These are phyloP conservation scores for Acrodontium crateriforme DNA, from an alignment of 2,329 filamentous ascomycete genomes.

Conservation along the genomic window DNA sequence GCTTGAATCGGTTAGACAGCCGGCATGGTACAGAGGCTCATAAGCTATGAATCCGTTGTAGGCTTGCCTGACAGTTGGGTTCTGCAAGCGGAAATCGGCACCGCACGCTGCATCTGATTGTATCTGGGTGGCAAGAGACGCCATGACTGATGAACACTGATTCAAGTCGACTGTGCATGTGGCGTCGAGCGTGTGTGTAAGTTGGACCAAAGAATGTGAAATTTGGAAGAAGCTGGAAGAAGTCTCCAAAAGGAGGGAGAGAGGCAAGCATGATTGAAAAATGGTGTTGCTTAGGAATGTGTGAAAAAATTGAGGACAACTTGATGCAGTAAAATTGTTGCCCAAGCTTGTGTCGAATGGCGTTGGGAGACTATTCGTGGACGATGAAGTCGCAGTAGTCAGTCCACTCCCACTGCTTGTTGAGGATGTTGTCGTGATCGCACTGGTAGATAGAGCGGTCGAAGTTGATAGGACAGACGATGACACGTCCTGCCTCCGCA, in stretches of 20 bases:
- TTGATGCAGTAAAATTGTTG: slow-evolving; percentile 37
- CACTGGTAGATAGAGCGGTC: slow-evolving; percentile 3
- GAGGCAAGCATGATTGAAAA: slow-evolving; percentile 63
- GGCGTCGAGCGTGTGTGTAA: slow-evolving; percentile 65
- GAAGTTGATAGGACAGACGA: slow-evolving; percentile 6
- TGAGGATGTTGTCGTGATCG: slow-evolving; percentile 8
- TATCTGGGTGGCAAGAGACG: slow-evolving; percentile 50
- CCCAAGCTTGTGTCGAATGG: slow-evolving; percentile 36
- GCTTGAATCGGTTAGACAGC: slow-evolving; percentile 53
- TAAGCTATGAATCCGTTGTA: slow-evolving; percentile 68
- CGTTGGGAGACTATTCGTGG: slow-evolving; percentile 20
- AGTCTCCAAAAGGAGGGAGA: slow-evolving; percentile 66
- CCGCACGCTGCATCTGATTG: slow-evolving; percentile 52
- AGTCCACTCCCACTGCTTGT: slow-evolving; percentile 3
- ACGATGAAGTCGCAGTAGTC: slow-evolving; percentile 10
- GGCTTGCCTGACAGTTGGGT: slow-evolving; percentile 58
- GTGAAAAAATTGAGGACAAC: slow-evolving; percentile 55
- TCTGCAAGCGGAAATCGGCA: slow-evolving; percentile 51
- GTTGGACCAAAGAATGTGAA: slow-evolving; percentile 53
- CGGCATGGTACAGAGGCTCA: slow-evolving; percentile 61
- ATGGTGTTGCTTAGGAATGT: slow-evolving; percentile 50
- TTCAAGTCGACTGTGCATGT: slow-evolving; percentile 57
- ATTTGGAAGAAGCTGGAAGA: slow-evolving; percentile 75
- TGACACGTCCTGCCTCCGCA: slow-evolving; percentile 11
- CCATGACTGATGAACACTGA: slow-evolving; percentile 53